These are phyloP conservation scores for Syzygium syzygioides DNA, from an alignment of 441 rosid genomes.

Conservation along the genomic window DNA sequence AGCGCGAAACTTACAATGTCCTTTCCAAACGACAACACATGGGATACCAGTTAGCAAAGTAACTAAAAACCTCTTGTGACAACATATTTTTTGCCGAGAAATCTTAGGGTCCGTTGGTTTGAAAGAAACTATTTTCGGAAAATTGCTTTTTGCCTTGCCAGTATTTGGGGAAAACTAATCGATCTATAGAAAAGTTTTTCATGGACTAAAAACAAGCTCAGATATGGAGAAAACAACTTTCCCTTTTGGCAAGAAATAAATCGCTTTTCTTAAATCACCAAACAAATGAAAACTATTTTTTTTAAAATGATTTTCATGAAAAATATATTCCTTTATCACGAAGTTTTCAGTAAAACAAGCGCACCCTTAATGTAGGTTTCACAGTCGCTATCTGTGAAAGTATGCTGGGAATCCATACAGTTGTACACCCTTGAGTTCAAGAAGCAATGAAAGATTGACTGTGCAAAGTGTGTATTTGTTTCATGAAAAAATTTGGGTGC, in stretches of 20 bases:
- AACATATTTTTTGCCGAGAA: not conserved
- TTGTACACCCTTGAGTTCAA: not conserved
- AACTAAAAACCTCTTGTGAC: not conserved
- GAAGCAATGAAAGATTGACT: not conserved
- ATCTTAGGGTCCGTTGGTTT: not conserved
- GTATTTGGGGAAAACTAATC: not conserved
- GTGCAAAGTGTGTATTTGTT: not conserved
- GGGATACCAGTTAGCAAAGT: not conserved
- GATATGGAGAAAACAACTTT: rapidly evolving
- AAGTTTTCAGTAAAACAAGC: too few relatives aligned
- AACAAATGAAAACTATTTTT: too few relatives aligned
- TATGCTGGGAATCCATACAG: not conserved
- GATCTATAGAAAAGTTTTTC: rapidly evolving
- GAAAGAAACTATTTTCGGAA: too few relatives aligned
- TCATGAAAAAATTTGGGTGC: not conserved
- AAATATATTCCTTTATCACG: too few relatives aligned
- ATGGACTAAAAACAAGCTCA: not conserved
- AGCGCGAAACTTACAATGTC: not conserved
- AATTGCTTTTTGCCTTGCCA: too few relatives aligned
- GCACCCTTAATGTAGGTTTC: not conserved
- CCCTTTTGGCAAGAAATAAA: too few relatives aligned
- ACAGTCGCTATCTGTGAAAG: not conserved
- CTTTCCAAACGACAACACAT: not conserved
- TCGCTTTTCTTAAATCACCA: not conserved
- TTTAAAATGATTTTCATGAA: too few relatives aligned